Evolutionary conservation across 2,329 filamentous ascomycete species (phyloP), one percentile per base, ranked within the genome.

Genomic region (Nemania bipapillata): DNA sequence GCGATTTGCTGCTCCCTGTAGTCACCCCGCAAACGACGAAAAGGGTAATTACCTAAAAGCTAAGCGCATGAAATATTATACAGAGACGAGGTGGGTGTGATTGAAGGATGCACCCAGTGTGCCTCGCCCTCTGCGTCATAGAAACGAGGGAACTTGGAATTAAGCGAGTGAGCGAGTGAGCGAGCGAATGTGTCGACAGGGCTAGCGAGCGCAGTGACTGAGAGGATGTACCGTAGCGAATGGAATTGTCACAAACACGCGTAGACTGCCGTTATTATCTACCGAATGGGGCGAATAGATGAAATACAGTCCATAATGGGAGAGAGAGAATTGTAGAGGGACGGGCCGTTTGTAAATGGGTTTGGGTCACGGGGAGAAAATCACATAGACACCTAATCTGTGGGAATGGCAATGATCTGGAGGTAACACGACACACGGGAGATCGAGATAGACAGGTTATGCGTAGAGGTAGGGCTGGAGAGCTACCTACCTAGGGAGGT

Each of bases 41-140:
- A 61, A 56, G 24, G 54, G 32, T n/a, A 65, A 42, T 52, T 64
- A 26, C 66, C 32, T 58, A 55, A 45, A 58, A 28, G 47, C n/a
- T 57, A n/a, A 45, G 32, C 50, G 52, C 59, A 52, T 52, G 15
- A 40, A 52, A 56, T 61, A 64, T 64, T 61, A 50, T 59, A 55
- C 30, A 28, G 35, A 49, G 49, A 55, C 28, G 55, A 66, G 65
- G 56, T 26, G 65, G 69, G 66, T 69, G 56, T 63, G 66, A 50
- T 64, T 26, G 40, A 62, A n/a, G 52, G 45, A 54, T 24, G 52
- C 17, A n/a, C 40, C 53, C 53, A 42, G 59, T 26, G 42, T 37
- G 49, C 35, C 45, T 52, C n/a, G 60, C 57, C 59, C 35, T 42
- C 56, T 53, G 60, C 42, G 56, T 53, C 47, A 37, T 35, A 57